These are phyloP conservation scores for Lasiodiplodia gonubiensis DNA, from an alignment of 2,329 filamentous ascomycete genomes.

Conservation along the genomic window DNA sequence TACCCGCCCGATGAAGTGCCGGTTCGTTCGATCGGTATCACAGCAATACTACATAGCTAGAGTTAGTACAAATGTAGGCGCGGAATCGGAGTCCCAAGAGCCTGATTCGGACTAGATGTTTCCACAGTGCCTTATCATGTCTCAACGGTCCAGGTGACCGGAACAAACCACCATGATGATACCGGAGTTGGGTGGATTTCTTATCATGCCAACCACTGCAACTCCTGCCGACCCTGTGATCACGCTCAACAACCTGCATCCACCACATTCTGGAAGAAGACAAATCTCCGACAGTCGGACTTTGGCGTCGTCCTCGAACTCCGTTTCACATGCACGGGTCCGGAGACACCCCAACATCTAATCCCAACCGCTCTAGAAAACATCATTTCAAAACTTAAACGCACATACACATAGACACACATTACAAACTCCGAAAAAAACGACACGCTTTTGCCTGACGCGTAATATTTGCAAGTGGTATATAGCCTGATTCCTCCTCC, in stretches of 20 bases:
- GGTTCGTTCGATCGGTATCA: too few relatives aligned
- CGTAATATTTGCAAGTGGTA: background rate
- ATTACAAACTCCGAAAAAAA: background rate
- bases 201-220: background rate
- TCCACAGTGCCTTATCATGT: background rate
- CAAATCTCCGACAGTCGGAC: background rate
- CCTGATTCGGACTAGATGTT: background rate
- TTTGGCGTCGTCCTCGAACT: background rate
- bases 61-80: background rate
- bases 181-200: background rate
- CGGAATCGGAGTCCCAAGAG: background rate
- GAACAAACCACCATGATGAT: background rate
- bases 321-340: background rate
- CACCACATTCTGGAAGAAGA: background rate
- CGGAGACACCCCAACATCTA: background rate
- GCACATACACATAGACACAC: background rate
- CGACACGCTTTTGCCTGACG: background rate
- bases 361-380: background rate
- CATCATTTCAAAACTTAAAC: background rate
- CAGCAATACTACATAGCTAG: too few relatives aligned
- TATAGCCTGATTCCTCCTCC: background rate
- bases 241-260: background rate
- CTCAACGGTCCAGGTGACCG: background rate
- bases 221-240: background rate
- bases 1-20: too few relatives aligned